phyloP scores from a whole-genome alignment of 1,284 basidiomycete genomes.

The Cystobasidium sp. region DNA sequence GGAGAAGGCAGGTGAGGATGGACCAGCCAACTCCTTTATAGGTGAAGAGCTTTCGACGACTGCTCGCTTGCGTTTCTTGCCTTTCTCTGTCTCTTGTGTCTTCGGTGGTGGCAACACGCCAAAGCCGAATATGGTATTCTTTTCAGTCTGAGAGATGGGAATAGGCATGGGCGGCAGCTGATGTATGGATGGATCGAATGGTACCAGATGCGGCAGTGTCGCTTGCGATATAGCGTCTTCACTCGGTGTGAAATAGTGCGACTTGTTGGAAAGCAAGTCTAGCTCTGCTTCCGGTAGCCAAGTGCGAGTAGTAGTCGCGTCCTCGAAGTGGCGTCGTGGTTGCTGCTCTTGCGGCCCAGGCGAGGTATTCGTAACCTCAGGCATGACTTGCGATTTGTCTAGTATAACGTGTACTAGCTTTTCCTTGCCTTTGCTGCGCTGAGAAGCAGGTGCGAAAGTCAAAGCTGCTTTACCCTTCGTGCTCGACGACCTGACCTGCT shows the following conservation, averaged over 20 bases:
- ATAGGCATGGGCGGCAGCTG: slow-evolving; percentile 28
- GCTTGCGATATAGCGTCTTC: not conserved
- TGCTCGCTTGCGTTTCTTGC: slow-evolving; percentile 3
- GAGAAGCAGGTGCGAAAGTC: not conserved
- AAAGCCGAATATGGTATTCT: slow-evolving; percentile 33
- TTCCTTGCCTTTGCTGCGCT: slow-evolving; percentile 9
- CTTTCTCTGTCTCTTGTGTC: not conserved
- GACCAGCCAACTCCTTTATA: not conserved
- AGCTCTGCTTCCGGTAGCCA: slow-evolving; percentile 3
- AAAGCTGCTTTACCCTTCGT: slow-evolving; percentile 2
- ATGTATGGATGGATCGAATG: not conserved
- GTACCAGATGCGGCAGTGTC: not conserved
- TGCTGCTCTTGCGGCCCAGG: not conserved
- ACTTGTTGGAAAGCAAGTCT: slow-evolving; percentile 12
- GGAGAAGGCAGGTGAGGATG: slow-evolving; percentile 9
- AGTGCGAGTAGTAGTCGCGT: slow-evolving; percentile 16
- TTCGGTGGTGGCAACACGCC: slow-evolving; percentile 16
- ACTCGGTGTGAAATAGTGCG: not conserved
- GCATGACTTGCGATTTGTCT: slow-evolving; percentile 19
- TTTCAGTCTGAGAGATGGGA: not conserved
- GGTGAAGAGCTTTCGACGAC: slow-evolving; percentile 15
- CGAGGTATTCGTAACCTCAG: not conserved
- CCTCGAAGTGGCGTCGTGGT: slow-evolving; percentile 7
- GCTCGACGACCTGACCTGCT: slow-evolving; percentile 1
- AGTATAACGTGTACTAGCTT: not conserved